A percentile compares a stretch with the other conserved stretches of the same genome.
phyloP scores from a whole-genome alignment of 2,329 filamentous ascomycete species.

The Paraphoma sp. region DNA sequence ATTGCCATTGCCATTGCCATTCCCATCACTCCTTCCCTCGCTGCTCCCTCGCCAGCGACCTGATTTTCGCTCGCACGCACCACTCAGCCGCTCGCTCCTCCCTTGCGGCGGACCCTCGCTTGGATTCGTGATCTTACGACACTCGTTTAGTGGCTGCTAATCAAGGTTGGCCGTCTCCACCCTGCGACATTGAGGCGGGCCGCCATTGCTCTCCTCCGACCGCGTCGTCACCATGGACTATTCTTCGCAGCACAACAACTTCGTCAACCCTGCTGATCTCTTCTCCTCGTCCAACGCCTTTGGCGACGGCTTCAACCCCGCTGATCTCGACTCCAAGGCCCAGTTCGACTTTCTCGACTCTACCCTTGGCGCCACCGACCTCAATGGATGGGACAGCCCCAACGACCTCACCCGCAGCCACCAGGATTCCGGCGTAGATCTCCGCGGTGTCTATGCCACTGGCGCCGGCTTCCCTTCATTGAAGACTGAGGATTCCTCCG shows the following conservation, averaged over 20 bases:
- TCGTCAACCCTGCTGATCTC: slow-evolving; percentile 26
- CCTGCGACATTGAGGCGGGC: background rate
- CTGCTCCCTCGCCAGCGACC: slow-evolving; percentile 8
- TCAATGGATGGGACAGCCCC: slow-evolving; percentile 6
- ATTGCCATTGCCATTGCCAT: slow-evolving; percentile 7
- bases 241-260: slow-evolving; percentile 16
- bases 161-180: slow-evolving; percentile 4
- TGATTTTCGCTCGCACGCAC: no score
- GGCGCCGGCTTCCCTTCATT: slow-evolving; percentile 13
- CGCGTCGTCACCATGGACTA: slow-evolving; percentile 24
- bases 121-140: background rate
- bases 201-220: background rate
- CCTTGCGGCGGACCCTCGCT: slow-evolving; percentile 2
- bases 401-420: slow-evolving; percentile 21
- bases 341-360: slow-evolving; percentile 16
- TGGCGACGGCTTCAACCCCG: background rate
- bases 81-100: background rate
- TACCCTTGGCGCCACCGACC: slow-evolving; percentile 8
- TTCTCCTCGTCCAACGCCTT: slow-evolving; percentile 21
- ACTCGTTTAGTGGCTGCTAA: slow-evolving; percentile 9
- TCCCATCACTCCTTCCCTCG: slow-evolving; percentile 1
- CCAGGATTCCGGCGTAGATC: slow-evolving; percentile 34
- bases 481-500: slow-evolving; percentile 18
- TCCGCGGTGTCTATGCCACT: slow-evolving; percentile 17
- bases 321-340: slow-evolving; percentile 8